phyloP scores from a whole-genome alignment of 2,329 filamentous ascomycete genomes.

The Neofusicoccum laricinum region DNA sequence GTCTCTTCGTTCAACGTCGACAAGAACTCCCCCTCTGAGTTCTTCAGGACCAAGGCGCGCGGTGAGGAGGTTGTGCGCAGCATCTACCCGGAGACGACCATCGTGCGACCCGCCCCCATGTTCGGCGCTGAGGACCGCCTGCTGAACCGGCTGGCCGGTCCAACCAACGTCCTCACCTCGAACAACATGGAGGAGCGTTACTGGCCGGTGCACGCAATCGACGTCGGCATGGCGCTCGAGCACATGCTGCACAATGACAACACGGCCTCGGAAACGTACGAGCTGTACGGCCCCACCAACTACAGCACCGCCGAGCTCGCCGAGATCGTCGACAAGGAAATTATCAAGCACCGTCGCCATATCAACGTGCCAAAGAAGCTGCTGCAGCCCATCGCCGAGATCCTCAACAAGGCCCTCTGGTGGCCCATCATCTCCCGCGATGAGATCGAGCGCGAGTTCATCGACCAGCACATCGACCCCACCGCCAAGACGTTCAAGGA shows the following conservation, averaged over 20 bases:
- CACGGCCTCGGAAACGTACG: slow-evolving; percentile 86
- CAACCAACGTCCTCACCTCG: slow-evolving; percentile 78
- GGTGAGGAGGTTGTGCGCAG: slow-evolving; percentile 80
- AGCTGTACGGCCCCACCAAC: slow-evolving; percentile 90
- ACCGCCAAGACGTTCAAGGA: slow-evolving; percentile 95
- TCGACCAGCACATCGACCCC: slow-evolving; percentile 88
- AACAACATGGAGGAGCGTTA: slow-evolving; percentile 93
- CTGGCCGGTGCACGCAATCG: slow-evolving; percentile 88
- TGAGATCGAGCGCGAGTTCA: slow-evolving; percentile 86
- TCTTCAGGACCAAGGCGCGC: slow-evolving; percentile 84
- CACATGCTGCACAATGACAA: slow-evolving; percentile 86
- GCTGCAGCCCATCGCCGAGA: slow-evolving; percentile 69
- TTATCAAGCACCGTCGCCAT: slow-evolving; percentile 83
- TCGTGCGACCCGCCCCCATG: slow-evolving; percentile 88
- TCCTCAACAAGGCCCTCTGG: slow-evolving; percentile 83
- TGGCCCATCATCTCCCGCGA: slow-evolving; percentile 82
- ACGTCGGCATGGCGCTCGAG: slow-evolving; percentile 86
- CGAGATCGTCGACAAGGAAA: slow-evolving; percentile 85
- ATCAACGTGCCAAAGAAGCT: slow-evolving; percentile 84
- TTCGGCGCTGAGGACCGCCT: slow-evolving; percentile 95
- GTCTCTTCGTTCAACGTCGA: slow-evolving; percentile 92
- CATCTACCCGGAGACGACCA: slow-evolving; percentile 95
- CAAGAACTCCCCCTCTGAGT: slow-evolving; percentile 77
- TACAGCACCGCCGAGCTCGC: slow-evolving; percentile 88
- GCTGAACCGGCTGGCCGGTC: slow-evolving; percentile 77